Evolutionary conservation across 495 filamentous ascomycete genomes (phyloP).

Genomic region (Trichoderma asperelloides): DNA sequence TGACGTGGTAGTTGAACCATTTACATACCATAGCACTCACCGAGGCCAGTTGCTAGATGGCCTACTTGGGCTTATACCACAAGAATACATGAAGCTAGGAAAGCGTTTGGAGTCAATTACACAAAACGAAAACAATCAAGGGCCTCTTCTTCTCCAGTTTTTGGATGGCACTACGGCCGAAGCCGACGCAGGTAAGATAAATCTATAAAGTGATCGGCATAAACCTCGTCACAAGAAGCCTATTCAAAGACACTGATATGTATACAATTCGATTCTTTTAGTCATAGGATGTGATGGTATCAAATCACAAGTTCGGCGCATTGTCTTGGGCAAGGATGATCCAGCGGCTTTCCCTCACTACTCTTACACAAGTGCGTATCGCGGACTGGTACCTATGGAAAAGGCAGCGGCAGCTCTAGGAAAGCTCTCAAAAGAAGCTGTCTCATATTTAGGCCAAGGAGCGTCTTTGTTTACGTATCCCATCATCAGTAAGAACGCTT

Average conservation of each 20-base stretch:
- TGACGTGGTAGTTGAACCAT: not conserved
- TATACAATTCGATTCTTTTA: not conserved
- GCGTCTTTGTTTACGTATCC: not conserved
- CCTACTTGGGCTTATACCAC: not conserved
- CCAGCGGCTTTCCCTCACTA: not conserved
- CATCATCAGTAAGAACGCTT: not conserved
- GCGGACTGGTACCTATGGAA: not conserved
- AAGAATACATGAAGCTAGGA: not conserved
- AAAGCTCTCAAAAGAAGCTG: not conserved
- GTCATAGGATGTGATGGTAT: conserved; percentile 4
- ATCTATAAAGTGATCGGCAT: too few species aligned
- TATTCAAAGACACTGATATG: not conserved
- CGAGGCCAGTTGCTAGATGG: not conserved
- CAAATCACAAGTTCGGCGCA: not conserved
- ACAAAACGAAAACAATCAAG: not conserved
- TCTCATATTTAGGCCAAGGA: not conserved
- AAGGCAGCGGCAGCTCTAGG: not conserved
- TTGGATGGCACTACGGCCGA: not conserved
- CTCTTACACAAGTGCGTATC: not conserved
- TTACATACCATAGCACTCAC: not conserved
- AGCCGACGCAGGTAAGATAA: not conserved
- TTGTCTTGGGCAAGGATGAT: not conserved
- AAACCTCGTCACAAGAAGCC: too few species aligned
- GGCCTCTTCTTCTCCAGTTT: not conserved
- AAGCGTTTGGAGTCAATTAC: not conserved